Evolutionary conservation across 1,139 yeast species (phyloP).

Genomic region (Pichia sp.): DNA sequence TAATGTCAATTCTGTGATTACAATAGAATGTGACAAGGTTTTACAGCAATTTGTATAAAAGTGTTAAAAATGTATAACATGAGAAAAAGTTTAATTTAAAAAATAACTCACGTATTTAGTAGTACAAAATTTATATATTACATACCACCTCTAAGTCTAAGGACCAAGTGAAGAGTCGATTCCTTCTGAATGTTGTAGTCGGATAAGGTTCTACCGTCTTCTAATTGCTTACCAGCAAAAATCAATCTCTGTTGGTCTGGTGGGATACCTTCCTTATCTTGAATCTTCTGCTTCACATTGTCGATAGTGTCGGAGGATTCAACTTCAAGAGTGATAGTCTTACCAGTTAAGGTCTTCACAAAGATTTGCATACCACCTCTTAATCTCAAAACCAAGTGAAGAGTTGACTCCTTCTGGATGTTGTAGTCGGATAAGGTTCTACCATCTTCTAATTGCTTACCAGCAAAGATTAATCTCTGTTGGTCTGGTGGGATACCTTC

Average conservation of each 20-base stretch:
- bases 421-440: slow-evolving; percentile 75
- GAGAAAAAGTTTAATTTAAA: neutral
- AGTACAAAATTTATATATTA: slow-evolving; percentile 43
- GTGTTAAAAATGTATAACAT: neutral
- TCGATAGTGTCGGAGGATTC: slow-evolving; percentile 83
- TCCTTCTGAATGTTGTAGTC: slow-evolving; percentile 77
- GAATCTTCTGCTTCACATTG: slow-evolving; percentile 76
- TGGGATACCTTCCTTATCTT: slow-evolving; percentile 83
- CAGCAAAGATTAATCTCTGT: slow-evolving; percentile 78
- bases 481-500: slow-evolving; percentile 87
- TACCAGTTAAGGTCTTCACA: slow-evolving; percentile 74
- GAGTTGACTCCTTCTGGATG: slow-evolving; percentile 70
- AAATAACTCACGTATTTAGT: neutral
- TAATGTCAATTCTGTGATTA: slow-evolving; percentile 33
- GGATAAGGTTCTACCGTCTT: slow-evolving; percentile 76
- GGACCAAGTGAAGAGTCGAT: slow-evolving; percentile 64
- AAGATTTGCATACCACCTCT: slow-evolving; percentile 77
- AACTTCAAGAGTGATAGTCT: slow-evolving; percentile 71
- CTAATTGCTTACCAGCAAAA: slow-evolving; percentile 82
- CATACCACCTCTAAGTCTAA: slow-evolving; percentile 70
- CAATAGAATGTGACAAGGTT: slow-evolving; percentile 30
- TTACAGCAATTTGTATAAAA: slow-evolving; percentile 5
- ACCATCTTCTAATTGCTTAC: slow-evolving; percentile 82
- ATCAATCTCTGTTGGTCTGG: slow-evolving; percentile 82
- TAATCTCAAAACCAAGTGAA: slow-evolving; percentile 65